Evolutionary conservation across 495 filamentous ascomycete genomes (phyloP).

Genomic region (Penicillium canariense): DNA sequence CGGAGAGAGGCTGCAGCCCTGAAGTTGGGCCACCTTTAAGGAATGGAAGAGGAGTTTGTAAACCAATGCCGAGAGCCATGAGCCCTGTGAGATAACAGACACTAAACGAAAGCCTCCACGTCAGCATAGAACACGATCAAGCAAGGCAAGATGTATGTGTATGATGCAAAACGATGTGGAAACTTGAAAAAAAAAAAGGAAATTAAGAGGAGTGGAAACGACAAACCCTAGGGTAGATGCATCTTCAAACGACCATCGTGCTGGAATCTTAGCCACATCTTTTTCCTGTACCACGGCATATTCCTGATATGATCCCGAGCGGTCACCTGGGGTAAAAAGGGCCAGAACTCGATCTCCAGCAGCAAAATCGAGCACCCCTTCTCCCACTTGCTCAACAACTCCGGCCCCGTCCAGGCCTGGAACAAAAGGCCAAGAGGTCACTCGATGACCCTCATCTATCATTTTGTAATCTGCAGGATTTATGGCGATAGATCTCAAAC

Average conservation of each 20-base stretch:
- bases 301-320: conserved; percentile 40
- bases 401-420: conserved; percentile 40
- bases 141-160: neutral
- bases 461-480: conserved; percentile 42
- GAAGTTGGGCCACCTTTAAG: conserved; percentile 16
- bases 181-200: neutral
- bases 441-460: conserved; percentile 27
- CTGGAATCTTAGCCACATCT: conserved; percentile 38
- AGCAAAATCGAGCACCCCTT: conserved; percentile 26
- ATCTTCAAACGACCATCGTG: conserved; percentile 28
- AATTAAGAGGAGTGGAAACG: neutral
- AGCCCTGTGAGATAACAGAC: conserved; percentile 42
- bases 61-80: conserved; percentile 24
- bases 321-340: conserved; percentile 14
- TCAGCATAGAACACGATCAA: neutral
- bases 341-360: conserved; percentile 41
- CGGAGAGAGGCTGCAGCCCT: conserved; percentile 21
- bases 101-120: conserved; percentile 14
- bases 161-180: neutral
- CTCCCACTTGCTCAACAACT: conserved; percentile 32
- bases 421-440: conserved; percentile 34
- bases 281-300: conserved; percentile 28
- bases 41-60: conserved; percentile 32
- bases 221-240: conserved; percentile 40
- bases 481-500: conserved; percentile 31